Conservation (phyloP, 441 rosid species). For the Adansonia madagascariensis region DNA sequence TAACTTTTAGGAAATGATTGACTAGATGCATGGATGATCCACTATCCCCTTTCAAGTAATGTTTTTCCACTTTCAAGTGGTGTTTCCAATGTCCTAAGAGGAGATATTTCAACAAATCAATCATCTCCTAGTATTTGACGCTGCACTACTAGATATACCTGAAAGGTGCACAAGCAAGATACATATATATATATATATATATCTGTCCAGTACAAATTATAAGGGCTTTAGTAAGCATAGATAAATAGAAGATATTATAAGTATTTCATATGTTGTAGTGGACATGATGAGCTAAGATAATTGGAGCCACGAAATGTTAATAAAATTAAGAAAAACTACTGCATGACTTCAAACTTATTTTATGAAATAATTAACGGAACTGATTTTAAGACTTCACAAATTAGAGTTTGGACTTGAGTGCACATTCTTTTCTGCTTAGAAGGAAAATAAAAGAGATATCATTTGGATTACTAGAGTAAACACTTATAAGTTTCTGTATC, state of each 20-base stretch:
- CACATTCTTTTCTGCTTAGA: too few species aligned
- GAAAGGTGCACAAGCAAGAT: neutral
- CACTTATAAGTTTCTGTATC: too few species aligned
- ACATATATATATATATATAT: neutral
- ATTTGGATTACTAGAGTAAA: too few species aligned
- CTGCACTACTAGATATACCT: neutral
- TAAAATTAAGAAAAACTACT: neutral
- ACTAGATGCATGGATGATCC: slow-evolving; percentile 14
- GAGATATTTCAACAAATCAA: neutral
- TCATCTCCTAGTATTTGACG: neutral
- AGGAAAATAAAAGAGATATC: too few species aligned
- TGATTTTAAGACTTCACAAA: neutral
- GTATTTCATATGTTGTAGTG: neutral
- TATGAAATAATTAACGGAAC: neutral
- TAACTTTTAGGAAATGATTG: neutral
- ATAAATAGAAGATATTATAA: neutral
- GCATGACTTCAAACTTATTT: neutral
- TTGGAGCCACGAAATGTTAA: neutral
- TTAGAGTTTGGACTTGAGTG: neutral
- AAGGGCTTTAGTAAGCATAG: neutral
- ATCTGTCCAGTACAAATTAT: neutral
- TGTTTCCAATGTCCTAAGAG: neutral
- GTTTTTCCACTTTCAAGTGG: slow-evolving; percentile 7
- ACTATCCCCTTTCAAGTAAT: slow-evolving; percentile 1
- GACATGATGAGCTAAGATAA: neutral